Evolutionary conservation across 2,329 filamentous ascomycete genomes (phyloP).

Genomic region (Neoscytalidium dimidiatum): DNA sequence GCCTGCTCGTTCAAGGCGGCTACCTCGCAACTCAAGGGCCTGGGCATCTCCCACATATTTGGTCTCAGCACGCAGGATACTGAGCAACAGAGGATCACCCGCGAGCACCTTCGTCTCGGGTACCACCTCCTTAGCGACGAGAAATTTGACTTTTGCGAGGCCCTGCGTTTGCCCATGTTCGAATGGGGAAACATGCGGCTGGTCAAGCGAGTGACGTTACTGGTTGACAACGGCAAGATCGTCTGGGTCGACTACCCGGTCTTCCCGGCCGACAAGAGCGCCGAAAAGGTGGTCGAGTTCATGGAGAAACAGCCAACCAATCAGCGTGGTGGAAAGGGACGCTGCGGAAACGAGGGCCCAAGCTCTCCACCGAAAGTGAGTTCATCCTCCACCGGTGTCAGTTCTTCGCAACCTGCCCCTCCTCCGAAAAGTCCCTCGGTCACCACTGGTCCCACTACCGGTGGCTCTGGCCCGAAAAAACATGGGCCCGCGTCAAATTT

Average conservation of each 20-base stretch:
- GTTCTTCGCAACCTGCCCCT: background rate
- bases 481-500: background rate
- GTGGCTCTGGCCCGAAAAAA: background rate
- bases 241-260: constrained; percentile 47
- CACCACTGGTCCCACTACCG: background rate
- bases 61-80: constrained; percentile 44
- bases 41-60: constrained; percentile 39
- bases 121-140: constrained; percentile 47
- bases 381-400: background rate
- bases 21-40: constrained; percentile 28
- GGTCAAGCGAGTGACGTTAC: constrained; percentile 42
- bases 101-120: constrained; percentile 40
- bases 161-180: constrained; percentile 42
- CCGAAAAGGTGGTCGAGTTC: constrained; percentile 39
- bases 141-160: constrained; percentile 34
- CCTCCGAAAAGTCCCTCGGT: background rate
- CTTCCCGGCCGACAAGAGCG: constrained; percentile 44
- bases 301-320: constrained; percentile 8
- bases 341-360: background rate
- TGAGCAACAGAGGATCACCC: constrained; percentile 42
- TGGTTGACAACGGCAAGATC: constrained; percentile 42
- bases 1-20: constrained; percentile 47
- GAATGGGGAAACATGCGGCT: constrained; percentile 40
- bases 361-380: background rate
- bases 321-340: background rate